phyloP scores from a whole-genome alignment of 164 flowering plant species.

The Paratinospora sagittata region DNA sequence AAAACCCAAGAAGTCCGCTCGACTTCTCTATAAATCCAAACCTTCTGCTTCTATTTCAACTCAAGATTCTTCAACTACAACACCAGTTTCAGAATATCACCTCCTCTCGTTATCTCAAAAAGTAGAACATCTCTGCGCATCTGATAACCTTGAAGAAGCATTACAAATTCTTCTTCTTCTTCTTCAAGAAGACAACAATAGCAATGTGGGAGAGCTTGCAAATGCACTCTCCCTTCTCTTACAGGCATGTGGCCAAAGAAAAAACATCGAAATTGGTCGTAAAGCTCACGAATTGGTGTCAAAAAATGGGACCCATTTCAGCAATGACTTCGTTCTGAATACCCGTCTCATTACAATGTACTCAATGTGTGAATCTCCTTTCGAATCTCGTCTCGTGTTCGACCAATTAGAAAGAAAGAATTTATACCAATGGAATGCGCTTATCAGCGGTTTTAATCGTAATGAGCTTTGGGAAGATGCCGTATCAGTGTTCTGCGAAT shows the following conservation, averaged over 20 bases:
- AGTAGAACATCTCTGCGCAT: conserved; percentile 27
- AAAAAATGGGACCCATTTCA: conserved; percentile 14
- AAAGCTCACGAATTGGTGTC: conserved; percentile 38
- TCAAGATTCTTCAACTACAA: background rate
- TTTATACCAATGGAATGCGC: conserved; percentile 61
- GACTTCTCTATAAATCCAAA: conserved; percentile 10
- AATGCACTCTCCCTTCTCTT: conserved; percentile 39
- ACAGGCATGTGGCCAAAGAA: conserved; percentile 45
- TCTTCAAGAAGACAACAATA: conserved; percentile 18
- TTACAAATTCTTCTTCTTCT: conserved; percentile 12
- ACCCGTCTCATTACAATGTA: conserved; percentile 65
- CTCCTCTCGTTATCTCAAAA: conserved; percentile 13
- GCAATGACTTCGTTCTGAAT: conserved; percentile 37
- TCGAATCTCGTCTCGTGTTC: conserved; percentile 40
- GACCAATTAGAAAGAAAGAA: conserved; percentile 39
- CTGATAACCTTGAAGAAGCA: conserved; percentile 33
- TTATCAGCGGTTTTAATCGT: conserved; percentile 45
- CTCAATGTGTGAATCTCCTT: conserved; percentile 47
- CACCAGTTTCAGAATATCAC: background rate
- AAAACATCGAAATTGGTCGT: conserved; percentile 43
- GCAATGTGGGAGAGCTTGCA: conserved; percentile 1
- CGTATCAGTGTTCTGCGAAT: conserved; percentile 34
- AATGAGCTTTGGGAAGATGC: conserved; percentile 51
- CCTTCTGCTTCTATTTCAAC: background rate
- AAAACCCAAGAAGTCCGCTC: background rate